Base-by-base conservation (phyloP, 352 stramenopile genomes). In the Phytophthora pinifolia region DNA sequence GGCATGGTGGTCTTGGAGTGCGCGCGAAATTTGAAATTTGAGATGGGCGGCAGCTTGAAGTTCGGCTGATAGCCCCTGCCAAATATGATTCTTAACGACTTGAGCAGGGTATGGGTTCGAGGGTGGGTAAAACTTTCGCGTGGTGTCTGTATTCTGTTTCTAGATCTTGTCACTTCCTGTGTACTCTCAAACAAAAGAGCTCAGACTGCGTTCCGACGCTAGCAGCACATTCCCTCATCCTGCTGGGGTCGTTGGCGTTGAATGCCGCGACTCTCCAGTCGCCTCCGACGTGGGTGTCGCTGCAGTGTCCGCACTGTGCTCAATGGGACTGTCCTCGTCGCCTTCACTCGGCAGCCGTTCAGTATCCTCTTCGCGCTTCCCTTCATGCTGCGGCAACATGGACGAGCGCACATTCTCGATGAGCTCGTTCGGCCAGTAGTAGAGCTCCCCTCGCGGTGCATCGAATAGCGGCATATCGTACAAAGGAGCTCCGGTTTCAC, bases 191-290 rank as follows among this genome's bases (percentile, higher is more conserved):
- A n/a, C n/a, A n/a, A 87, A 18, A 74, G 76, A 12, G 78, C 63
- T 45, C 74, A 83, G 13, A 83, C 68, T 29, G 76, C 74, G 46
- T 83, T 67, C 6, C 76, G 62, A 39, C 51, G 30, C 9, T 60
- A 65, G 51, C 74, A 74, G 58, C 74, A 87, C 45, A 87, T 70
- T 12, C 67, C 56, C 42, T 70, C 46, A 42, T 67, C 17, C 22
- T 41, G 45, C n/a, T n/a, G 35, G 3, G 38, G 12, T 13, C 9
- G 29, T 7, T 27, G 18, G 14, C 7, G 27, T 18, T n/a, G 51
- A 42, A 18, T 42, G n/a, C 5, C 54, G 33, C 14, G 46, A 32
- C 10, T 46, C 25, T 5, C 22, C 22, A 10, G 33, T 44, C 18
- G 12, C 27, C 13, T 50, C 34, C 8, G 34, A 9, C 4, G 22